Evolutionary conservation across 768 basidiomycete genomes (phyloP).

Genomic region (Suillus bovinus): DNA sequence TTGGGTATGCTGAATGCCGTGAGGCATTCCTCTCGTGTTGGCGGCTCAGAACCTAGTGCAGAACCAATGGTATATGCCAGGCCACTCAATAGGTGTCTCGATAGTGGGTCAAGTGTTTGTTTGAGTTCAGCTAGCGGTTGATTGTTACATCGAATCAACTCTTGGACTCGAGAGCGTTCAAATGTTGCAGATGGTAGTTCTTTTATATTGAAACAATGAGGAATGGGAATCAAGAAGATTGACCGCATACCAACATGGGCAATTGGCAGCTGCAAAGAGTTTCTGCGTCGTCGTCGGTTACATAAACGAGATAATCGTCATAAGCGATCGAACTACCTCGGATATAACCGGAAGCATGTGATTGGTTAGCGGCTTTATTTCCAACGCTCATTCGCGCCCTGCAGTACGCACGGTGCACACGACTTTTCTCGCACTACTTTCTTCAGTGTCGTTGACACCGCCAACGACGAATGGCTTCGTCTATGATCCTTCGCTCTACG

Average conservation of each 20-base stretch:
- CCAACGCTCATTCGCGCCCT: background rate
- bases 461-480: conserved; percentile 48
- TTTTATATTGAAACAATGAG: conserved; percentile 44
- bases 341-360: conserved; percentile 4
- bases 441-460: background rate
- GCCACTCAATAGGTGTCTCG: conserved; percentile 47
- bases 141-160: conserved; percentile 15
- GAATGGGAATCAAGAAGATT: conserved; percentile 22
- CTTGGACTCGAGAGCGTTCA: conserved; percentile 38
- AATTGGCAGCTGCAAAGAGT: too few relatives aligned
- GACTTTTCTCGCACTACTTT: conserved; percentile 2
- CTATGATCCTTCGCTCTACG: conserved; percentile 49
- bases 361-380: background rate
- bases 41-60: conserved; percentile 52
- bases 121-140: conserved; percentile 19
- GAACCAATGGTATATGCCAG: conserved; percentile 63
- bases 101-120: conserved; percentile 33
- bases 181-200: conserved; percentile 42
- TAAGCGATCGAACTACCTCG: background rate
- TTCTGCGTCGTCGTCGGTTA: too few relatives aligned
- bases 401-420: background rate
- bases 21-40: conserved; percentile 49
- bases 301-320: background rate
- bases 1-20: conserved; percentile 51
- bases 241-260: background rate